Percentiles rank a stretch among this genome's conserved stretches.
Evolutionary conservation across 352 stramenopile genomes (phyloP).

Genomic region (Globisporangium nagaii): DNA sequence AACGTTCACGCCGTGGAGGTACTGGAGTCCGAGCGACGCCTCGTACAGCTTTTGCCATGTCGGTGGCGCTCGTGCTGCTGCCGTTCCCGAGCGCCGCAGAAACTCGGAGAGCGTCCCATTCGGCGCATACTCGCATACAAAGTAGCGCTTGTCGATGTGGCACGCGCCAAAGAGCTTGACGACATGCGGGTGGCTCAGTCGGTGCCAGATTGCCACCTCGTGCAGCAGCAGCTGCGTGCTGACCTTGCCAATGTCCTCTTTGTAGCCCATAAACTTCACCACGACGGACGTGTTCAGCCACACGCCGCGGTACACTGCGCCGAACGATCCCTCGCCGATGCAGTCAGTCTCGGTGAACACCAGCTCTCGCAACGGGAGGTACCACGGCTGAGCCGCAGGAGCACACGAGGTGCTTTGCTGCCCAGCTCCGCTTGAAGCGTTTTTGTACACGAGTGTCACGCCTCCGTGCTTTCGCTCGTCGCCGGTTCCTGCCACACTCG

Average conservation of each 20-base stretch:
- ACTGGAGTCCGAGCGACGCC: background rate
- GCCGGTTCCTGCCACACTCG: background rate
- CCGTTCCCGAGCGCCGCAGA: background rate
- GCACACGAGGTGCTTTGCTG: background rate
- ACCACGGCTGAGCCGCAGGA: background rate
- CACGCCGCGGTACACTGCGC: background rate
- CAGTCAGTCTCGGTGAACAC: background rate
- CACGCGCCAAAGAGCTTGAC: background rate
- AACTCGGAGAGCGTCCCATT: background rate
- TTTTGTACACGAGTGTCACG: background rate
- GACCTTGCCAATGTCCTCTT: background rate
- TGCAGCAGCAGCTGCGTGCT: background rate
- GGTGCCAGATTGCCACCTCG: background rate
- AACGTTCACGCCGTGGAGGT: background rate
- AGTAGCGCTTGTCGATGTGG: background rate
- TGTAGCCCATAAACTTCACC: background rate
- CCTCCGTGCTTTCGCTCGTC: background rate
- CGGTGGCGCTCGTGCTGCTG: too few relatives aligned
- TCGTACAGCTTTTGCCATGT: conserved; percentile 2
- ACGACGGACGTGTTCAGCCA: background rate
- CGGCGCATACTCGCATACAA: background rate
- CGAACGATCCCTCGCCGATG: background rate
- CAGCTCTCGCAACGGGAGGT: background rate
- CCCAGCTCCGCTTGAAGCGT: too few relatives aligned
- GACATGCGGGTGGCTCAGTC: background rate